Base-by-base conservation (phyloP, 2,329 filamentous ascomycete genomes). In the Akanthomyces dipterigenus region DNA sequence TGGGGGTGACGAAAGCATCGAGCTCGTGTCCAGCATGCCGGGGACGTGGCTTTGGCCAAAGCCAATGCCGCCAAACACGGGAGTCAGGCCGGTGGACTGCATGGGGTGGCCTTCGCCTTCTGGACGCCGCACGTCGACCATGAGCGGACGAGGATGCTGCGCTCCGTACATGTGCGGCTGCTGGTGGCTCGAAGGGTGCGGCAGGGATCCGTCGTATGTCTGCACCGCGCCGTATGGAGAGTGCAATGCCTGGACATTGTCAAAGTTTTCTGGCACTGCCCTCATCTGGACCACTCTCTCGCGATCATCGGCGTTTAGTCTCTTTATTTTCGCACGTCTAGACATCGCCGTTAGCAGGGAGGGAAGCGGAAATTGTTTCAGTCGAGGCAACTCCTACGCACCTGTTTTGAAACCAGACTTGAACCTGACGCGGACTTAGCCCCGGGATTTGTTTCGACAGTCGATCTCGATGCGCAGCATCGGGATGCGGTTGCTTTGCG, bases 341-440 rank as follows among this genome's bases (percentile, higher is more conserved):
- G 7, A 31, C 12, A 3, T 42, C 5, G 45, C 12, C 34, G 46
- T 71, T 50, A 71, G 67, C 49, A 14, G 43, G 8, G 1, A 4
- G 4, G 5, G 16, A 40, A 28, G 5, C n/a, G 6, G 7, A 4
- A 6, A 22, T 28, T n/a, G 14, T 4, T 12, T 28, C n/a, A 1
- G 18, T 26, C 40, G 49, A 42, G 40, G 50, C 62, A 46, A 46
- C 11, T 26, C 7, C 9, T 45, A 70, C 82, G 68, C 82, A 96
- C 93, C 93, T 86, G 76, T 98, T 98, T 75, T 98, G 93, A 76
- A 98, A 98, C 93, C 93, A 98, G 55, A 98, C 93, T 74, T 98
- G 93, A 26, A 98, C 93, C 72, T 98, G 93, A 64, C 93, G 86
- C 42, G 93, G 91, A 69, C 90, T 96, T 54, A 98, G 77, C 1